Conservation (phyloP, 2,329 filamentous ascomycete species). For the Trichoderma oligosporum region DNA sequence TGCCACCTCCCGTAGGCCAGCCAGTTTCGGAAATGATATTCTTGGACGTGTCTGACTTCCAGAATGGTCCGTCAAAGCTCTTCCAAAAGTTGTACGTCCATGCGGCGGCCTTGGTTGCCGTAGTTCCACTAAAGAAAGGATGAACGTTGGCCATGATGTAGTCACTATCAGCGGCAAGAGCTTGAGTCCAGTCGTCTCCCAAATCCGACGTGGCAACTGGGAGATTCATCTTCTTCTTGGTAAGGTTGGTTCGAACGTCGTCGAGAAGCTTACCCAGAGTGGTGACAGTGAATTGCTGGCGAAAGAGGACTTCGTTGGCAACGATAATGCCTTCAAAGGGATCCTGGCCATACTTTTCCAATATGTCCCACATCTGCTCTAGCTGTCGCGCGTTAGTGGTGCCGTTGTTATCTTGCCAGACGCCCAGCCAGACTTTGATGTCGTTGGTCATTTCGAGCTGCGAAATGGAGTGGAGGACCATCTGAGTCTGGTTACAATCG, state of each 20-base stretch:
- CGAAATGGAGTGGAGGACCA: slow-evolving; percentile 80
- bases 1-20: slow-evolving; percentile 83
- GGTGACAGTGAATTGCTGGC: slow-evolving; percentile 66
- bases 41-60: slow-evolving; percentile 57
- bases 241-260: slow-evolving; percentile 70
- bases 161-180: slow-evolving; percentile 68
- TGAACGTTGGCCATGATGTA: slow-evolving; percentile 96
- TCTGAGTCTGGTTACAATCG: slow-evolving; percentile 95
- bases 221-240: slow-evolving; percentile 60
- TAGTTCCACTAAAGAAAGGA: slow-evolving; percentile 85
- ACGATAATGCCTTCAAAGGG: slow-evolving; percentile 81
- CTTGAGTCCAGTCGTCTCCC: slow-evolving; percentile 76
- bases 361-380: slow-evolving; percentile 75
- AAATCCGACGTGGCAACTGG: slow-evolving; percentile 85
- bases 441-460: slow-evolving; percentile 64
- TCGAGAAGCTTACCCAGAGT: slow-evolving; percentile 62
- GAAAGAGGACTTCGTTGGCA: slow-evolving; percentile 75
- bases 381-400: slow-evolving; percentile 85
- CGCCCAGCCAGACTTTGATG: slow-evolving; percentile 90
- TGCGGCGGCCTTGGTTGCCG: slow-evolving; percentile 60
- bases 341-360: slow-evolving; percentile 62
- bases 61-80: slow-evolving; percentile 61
- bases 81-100: slow-evolving; percentile 89
- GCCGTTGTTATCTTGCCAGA: slow-evolving; percentile 81
- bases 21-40: slow-evolving; percentile 89